Evolutionary conservation across 1,284 basidiomycete species (phyloP).

Genomic region (Inonotus obliquus): DNA sequence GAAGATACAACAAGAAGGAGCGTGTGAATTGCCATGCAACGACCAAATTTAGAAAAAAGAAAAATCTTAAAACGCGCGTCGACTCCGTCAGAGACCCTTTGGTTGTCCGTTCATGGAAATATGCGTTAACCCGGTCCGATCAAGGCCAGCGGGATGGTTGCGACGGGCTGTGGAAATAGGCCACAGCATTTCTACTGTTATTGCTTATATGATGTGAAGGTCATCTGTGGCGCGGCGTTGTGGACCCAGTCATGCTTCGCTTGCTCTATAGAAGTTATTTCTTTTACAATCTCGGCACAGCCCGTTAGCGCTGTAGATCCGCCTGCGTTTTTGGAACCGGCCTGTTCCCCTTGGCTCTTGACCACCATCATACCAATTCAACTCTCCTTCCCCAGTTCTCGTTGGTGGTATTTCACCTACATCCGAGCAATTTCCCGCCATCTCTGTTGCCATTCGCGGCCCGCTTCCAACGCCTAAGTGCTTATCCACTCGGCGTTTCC

Average conservation of each 20-base stretch:
- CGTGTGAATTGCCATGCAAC: neutral
- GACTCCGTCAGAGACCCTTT: neutral
- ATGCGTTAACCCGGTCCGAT: neutral
- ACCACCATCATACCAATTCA: constrained; percentile 13
- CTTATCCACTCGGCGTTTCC: neutral
- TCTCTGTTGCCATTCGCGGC: neutral
- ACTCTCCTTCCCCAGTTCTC: neutral
- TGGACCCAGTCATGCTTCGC: neutral
- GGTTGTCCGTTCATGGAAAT: neutral
- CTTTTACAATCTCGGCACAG: constrained; percentile 16
- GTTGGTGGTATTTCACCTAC: neutral
- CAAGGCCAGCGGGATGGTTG: neutral
- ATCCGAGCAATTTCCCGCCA: neutral
- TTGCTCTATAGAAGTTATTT: constrained; percentile 1
- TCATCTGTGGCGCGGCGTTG: neutral
- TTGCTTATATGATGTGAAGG: neutral
- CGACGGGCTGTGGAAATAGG: neutral
- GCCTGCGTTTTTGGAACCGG: constrained; percentile 1
- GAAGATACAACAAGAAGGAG: neutral
- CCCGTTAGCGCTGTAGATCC: constrained; percentile 17
- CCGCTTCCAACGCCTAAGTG: neutral
- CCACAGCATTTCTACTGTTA: neutral
- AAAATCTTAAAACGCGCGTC: neutral
- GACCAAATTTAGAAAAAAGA: constrained; percentile 2
- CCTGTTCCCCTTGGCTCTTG: constrained; percentile 3